phyloP scores from a whole-genome alignment of 2,329 filamentous ascomycete species.

The Arthroderma uncinatum region DNA sequence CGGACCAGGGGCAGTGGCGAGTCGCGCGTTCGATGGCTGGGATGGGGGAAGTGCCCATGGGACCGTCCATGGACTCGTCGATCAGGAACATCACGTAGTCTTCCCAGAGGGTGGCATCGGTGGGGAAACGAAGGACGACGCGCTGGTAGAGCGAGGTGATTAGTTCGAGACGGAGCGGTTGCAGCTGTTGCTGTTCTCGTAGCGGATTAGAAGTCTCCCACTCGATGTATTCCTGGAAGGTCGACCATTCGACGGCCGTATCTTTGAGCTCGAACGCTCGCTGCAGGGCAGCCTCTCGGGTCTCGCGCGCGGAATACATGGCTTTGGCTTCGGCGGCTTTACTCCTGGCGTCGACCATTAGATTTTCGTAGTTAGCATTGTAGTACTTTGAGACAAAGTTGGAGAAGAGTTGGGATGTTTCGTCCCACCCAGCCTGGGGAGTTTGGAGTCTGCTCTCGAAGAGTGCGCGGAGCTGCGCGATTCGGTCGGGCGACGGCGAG shows the following conservation, averaged over 20 bases:
- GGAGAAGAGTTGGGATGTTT: constrained; percentile 50
- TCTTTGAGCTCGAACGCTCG: constrained; percentile 44
- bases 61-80: constrained; percentile 40
- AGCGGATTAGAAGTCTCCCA: constrained; percentile 57
- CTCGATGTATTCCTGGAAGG: constrained; percentile 60
- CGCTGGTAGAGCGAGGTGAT: constrained; percentile 61
- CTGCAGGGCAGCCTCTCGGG: constrained; percentile 44
- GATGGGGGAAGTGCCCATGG: constrained; percentile 43
- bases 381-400: constrained; percentile 47
- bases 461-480: constrained; percentile 38
- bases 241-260: constrained; percentile 41
- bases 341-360: constrained; percentile 46
- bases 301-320: constrained; percentile 42
- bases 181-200: constrained; percentile 35
- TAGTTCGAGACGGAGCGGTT: constrained; percentile 39
- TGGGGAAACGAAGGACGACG: constrained; percentile 61
- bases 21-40: constrained; percentile 71
- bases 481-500: constrained; percentile 38
- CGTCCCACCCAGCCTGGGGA: constrained; percentile 49
- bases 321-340: constrained; percentile 44
- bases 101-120: constrained; percentile 67
- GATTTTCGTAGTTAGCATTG: constrained; percentile 44
- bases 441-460: constrained; percentile 46
- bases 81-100: constrained; percentile 68
- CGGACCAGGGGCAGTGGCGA: constrained; percentile 86